phyloP scores from a whole-genome alignment of 73 alveolate species.

The Uronychia setigera region DNA sequence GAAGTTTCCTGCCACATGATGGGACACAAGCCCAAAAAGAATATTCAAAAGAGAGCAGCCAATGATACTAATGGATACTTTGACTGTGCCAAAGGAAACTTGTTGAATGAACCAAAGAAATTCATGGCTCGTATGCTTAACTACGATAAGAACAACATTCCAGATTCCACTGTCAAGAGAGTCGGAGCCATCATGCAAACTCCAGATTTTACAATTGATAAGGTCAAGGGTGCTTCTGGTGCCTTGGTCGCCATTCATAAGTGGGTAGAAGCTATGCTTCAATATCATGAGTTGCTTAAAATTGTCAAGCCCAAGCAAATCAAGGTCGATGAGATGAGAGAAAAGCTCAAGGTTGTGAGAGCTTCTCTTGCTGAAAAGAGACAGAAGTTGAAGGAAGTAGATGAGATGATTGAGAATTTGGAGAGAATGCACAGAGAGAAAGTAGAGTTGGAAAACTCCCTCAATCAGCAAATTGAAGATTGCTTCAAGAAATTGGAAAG shows the following conservation, averaged over 20 bases:
- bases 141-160: slow-evolving; percentile 79
- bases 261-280: slow-evolving; percentile 85
- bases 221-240: slow-evolving; percentile 76
- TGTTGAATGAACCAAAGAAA: slow-evolving; percentile 78
- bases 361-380: slow-evolving; percentile 67
- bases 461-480: slow-evolving; percentile 62
- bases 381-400: slow-evolving; percentile 81
- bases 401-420: slow-evolving; percentile 78
- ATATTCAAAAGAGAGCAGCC: slow-evolving; percentile 63
- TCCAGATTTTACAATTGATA: slow-evolving; percentile 78
- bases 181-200: slow-evolving; percentile 61
- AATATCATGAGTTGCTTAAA: slow-evolving; percentile 66
- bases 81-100: slow-evolving; percentile 81
- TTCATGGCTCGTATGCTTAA: slow-evolving; percentile 71
- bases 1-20: slow-evolving; percentile 86
- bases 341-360: slow-evolving; percentile 61
- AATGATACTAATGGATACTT: slow-evolving; percentile 90
- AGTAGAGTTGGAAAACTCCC: slow-evolving; percentile 61
- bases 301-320: slow-evolving; percentile 63
- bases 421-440: slow-evolving; percentile 75
- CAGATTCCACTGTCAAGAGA: slow-evolving; percentile 73
- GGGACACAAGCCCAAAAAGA: slow-evolving; percentile 84
- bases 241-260: slow-evolving; percentile 72
- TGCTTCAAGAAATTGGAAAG: slow-evolving; percentile 96
- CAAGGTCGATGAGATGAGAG: slow-evolving; percentile 71